Evolutionary conservation across 2,329 filamentous ascomycete species (phyloP).

Genomic region (Dendryphion nanum): DNA sequence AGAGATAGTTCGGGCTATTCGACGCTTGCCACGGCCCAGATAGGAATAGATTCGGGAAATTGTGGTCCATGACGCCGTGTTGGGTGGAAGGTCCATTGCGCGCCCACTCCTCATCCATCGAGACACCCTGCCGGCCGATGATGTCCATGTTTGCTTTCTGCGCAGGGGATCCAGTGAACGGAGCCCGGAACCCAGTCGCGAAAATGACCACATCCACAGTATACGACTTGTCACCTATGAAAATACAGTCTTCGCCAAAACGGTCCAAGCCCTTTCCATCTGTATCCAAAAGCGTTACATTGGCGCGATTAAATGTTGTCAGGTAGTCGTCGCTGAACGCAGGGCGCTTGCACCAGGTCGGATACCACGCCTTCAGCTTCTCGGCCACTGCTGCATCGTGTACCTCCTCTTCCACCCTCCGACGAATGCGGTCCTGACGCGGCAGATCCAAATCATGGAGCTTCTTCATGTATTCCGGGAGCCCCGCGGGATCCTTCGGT

Average conservation of each 20-base stretch:
- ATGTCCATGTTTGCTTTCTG: conserved; percentile 27
- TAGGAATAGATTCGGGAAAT: conserved; percentile 20
- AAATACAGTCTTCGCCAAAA: conserved; percentile 42
- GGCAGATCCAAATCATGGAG: conserved; percentile 45
- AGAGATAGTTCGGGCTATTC: conserved; percentile 10
- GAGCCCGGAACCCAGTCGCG: conserved; percentile 40
- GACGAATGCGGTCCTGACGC: conserved; percentile 43
- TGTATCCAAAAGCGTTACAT: conserved; percentile 61
- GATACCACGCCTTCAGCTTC: conserved; percentile 58
- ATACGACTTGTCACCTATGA: conserved; percentile 48
- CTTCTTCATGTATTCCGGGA: conserved; percentile 35
- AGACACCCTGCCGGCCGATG: conserved; percentile 42
- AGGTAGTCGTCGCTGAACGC: conserved; percentile 61
- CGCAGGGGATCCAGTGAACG: conserved; percentile 19
- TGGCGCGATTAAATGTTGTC: conserved; percentile 54
- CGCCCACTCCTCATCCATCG: conserved; percentile 46
- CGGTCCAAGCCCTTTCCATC: conserved; percentile 51
- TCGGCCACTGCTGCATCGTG: conserved; percentile 50
- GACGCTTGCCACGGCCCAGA: conserved; percentile 17
- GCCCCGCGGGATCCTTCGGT: conserved; percentile 34
- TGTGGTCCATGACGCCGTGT: conserved; percentile 34
- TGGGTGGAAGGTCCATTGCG: conserved; percentile 41
- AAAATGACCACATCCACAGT: conserved; percentile 45
- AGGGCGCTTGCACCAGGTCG: conserved; percentile 61
- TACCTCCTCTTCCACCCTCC: conserved; percentile 48